Evolutionary conservation across 2,329 filamentous ascomycete genomes (phyloP).

Genomic region (Geosmithia morbida): DNA sequence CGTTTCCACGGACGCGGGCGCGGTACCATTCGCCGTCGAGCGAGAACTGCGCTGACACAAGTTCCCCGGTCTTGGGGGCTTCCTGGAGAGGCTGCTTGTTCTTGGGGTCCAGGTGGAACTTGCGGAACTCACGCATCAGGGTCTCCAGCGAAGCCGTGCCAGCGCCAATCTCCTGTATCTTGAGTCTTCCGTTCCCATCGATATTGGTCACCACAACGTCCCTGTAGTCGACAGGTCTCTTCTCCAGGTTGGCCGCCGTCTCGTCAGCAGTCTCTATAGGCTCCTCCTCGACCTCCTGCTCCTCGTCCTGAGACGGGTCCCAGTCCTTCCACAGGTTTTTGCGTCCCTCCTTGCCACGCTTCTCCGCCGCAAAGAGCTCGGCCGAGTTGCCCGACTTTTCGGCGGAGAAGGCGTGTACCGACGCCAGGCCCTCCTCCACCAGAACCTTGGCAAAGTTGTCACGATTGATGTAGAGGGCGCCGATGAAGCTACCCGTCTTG

Average conservation of each 20-base stretch:
- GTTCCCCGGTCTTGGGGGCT: slow-evolving; percentile 80
- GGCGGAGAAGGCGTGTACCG: slow-evolving; percentile 87
- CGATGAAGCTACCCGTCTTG: slow-evolving; percentile 96
- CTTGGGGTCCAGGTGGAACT: slow-evolving; percentile 74
- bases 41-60: slow-evolving; percentile 81
- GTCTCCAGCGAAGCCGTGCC: slow-evolving; percentile 75
- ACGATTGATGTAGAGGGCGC: slow-evolving; percentile 80
- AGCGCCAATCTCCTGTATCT: slow-evolving; percentile 80
- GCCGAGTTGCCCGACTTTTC: slow-evolving; percentile 85
- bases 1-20: slow-evolving; percentile 78
- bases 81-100: slow-evolving; percentile 62
- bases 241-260: slow-evolving; percentile 38
- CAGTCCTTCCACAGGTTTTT: slow-evolving; percentile 91
- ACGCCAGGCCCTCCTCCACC: slow-evolving; percentile 85
- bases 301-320: slow-evolving; percentile 75
- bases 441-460: slow-evolving; percentile 92
- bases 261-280: slow-evolving; percentile 31
- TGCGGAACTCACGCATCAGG: slow-evolving; percentile 81
- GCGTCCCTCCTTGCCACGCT: slow-evolving; percentile 73
- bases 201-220: slow-evolving; percentile 89
- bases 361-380: slow-evolving; percentile 78
- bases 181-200: slow-evolving; percentile 67
- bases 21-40: slow-evolving; percentile 92
- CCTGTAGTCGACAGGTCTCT: slow-evolving; percentile 71
- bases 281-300: slow-evolving; percentile 35